These are phyloP conservation scores for Moesziomyces sp. DNA, from an alignment of 1,284 basidiomycete genomes.

Conservation along the genomic window DNA sequence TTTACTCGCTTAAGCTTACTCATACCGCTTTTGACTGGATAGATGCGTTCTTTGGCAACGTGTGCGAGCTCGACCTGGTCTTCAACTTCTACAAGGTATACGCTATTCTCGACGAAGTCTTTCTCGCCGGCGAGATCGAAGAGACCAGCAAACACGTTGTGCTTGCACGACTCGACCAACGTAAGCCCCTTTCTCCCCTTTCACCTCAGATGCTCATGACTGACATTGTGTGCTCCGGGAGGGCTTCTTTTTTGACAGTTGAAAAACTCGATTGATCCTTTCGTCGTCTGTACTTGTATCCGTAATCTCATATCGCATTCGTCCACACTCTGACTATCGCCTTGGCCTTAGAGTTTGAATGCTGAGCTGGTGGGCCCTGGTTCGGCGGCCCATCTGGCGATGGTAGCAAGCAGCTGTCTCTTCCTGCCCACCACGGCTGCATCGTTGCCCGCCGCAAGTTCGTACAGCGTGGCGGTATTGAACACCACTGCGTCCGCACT, in stretches of 20 bases:
- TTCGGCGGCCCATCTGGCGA: slow-evolving; percentile 43
- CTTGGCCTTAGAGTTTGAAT: slow-evolving; percentile 36
- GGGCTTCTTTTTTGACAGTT: slow-evolving; percentile 8
- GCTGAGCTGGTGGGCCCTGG: slow-evolving; percentile 14
- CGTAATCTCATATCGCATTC: slow-evolving; percentile 11
- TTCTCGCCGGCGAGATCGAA: slow-evolving; percentile 97
- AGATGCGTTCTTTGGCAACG: slow-evolving; percentile 98
- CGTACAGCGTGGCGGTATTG: slow-evolving; percentile 56
- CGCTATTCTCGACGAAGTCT: slow-evolving; percentile 96
- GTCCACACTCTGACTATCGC: slow-evolving; percentile 3
- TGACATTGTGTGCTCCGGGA: not conserved
- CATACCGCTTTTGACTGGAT: not conserved
- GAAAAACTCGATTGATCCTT: slow-evolving; percentile 40
- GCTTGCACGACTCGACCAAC: slow-evolving; percentile 79
- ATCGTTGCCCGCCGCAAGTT: slow-evolving; percentile 24
- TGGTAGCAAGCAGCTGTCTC: slow-evolving; percentile 19
- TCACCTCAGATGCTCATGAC: not conserved
- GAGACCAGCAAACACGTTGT: slow-evolving; percentile 98
- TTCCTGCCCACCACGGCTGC: slow-evolving; percentile 29
- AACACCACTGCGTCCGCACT: slow-evolving; percentile 45
- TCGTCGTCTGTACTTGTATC: not conserved
- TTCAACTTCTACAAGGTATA: slow-evolving; percentile 99
- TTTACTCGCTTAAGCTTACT: too few species aligned
- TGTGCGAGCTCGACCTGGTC: slow-evolving; percentile 94
- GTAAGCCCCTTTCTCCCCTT: slow-evolving; percentile 39